A percentile compares a stretch with the other conserved stretches of the same genome.
Conservation (phyloP, 2,329 filamentous ascomycete species). For the Verruconis gallopava region DNA sequence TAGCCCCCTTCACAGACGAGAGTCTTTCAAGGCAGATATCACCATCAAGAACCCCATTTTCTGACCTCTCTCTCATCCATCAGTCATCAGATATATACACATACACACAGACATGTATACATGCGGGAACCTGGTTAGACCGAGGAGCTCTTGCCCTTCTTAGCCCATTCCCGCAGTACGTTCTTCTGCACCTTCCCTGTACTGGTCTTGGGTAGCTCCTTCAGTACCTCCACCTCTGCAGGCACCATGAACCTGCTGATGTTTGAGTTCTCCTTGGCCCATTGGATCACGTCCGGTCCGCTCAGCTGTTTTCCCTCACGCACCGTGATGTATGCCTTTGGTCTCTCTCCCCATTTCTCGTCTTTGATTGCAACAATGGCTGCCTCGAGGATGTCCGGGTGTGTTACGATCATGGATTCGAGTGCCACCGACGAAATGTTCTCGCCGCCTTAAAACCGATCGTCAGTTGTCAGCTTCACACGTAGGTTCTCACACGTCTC, state of each 20-base stretch:
- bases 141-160: conserved; percentile 34
- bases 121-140: no score
- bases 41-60: no score
- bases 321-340: conserved; percentile 82
- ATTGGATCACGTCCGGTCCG: conserved; percentile 62
- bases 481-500: background rate
- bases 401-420: conserved; percentile 77
- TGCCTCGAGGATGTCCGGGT: conserved; percentile 80
- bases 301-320: conserved; percentile 50
- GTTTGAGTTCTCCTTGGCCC: conserved; percentile 67
- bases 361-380: conserved; percentile 82
- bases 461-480: conserved; percentile 1
- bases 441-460: conserved; percentile 57
- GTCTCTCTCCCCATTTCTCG: conserved; percentile 88
- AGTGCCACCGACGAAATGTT: conserved; percentile 93
- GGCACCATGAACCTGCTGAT: conserved; percentile 89
- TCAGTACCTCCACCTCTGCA: conserved; percentile 61
- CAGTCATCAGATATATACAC: no score
- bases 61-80: no score
- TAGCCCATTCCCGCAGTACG: conserved; percentile 75
- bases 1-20: no score
- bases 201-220: conserved; percentile 87
- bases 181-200: conserved; percentile 98
- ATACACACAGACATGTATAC: no score
- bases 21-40: no score